phyloP scores from a whole-genome alignment of 2,329 filamentous ascomycete genomes.

The Hypoxylon sp. region DNA sequence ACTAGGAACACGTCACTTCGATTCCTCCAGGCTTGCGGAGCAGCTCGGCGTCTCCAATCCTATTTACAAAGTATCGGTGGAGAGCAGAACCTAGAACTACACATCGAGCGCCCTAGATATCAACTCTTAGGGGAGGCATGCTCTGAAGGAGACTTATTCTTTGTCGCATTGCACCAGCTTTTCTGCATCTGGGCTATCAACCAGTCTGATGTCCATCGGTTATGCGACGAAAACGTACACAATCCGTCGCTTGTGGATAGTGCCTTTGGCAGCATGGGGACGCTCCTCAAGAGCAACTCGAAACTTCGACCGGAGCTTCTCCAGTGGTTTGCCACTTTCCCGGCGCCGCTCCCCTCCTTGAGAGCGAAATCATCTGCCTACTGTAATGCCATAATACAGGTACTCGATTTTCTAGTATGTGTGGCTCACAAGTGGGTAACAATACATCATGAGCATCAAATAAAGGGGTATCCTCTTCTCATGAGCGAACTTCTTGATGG shows the following conservation, averaged over 20 bases:
- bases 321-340: slow-evolving; percentile 58
- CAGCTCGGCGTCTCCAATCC: slow-evolving; percentile 28
- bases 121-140: slow-evolving; percentile 72
- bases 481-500: slow-evolving; percentile 67
- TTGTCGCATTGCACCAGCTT: slow-evolving; percentile 75
- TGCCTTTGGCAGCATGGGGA: slow-evolving; percentile 56
- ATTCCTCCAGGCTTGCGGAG: slow-evolving; percentile 43
- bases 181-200: slow-evolving; percentile 70
- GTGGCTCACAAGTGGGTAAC: slow-evolving; percentile 60
- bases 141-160: slow-evolving; percentile 70
- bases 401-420: slow-evolving; percentile 62
- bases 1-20: slow-evolving; percentile 39
- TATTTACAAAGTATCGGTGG: slow-evolving; percentile 39
- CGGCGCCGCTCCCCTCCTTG: slow-evolving; percentile 45
- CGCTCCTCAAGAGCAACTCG: slow-evolving; percentile 58
- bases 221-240: slow-evolving; percentile 54
- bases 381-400: slow-evolving; percentile 48
- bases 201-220: slow-evolving; percentile 54
- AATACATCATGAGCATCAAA: slow-evolving; percentile 56
- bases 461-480: slow-evolving; percentile 67
- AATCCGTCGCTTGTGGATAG: slow-evolving; percentile 50
- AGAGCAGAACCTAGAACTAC: slow-evolving; percentile 45
- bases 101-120: slow-evolving; percentile 64
- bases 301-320: slow-evolving; percentile 50
- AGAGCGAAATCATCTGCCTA: slow-evolving; percentile 39